Conservation (phyloP, 1,139 yeast genomes). For the Chernovozyma aurita region DNA sequence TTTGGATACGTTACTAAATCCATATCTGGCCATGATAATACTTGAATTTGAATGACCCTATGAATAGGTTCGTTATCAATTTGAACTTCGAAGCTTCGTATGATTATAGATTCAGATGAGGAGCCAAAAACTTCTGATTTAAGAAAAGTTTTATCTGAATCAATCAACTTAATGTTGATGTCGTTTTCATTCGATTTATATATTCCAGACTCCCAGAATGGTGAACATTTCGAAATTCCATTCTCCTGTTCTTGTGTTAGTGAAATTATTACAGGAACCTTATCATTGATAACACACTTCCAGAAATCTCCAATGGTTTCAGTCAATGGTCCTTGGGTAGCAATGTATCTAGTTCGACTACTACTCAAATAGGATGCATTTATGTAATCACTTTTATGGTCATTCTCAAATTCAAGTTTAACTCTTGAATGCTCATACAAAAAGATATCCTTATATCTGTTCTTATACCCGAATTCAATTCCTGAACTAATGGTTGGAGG, state of each 20-base stretch:
- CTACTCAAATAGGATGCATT: conserved; percentile 27
- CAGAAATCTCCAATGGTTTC: conserved; percentile 79
- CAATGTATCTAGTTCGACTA: conserved; percentile 51
- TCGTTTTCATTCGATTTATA: conserved; percentile 35
- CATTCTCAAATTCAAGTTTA: conserved; percentile 23
- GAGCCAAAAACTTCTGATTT: too few species aligned
- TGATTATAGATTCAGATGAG: conserved; percentile 14
- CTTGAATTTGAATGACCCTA: conserved; percentile 44
- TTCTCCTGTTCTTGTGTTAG: conserved; percentile 51
- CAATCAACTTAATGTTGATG: conserved; percentile 26
- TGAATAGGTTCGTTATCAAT: conserved; percentile 21
- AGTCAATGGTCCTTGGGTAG: conserved; percentile 82
- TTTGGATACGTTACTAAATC: conserved; percentile 34
- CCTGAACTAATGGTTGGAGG: conserved; percentile 43
- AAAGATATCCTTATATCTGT: conserved; percentile 75
- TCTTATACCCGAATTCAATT: conserved; percentile 69
- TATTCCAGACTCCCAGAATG: conserved; percentile 48
- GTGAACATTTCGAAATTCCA: conserved; percentile 51
- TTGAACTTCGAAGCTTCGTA: conserved; percentile 34
- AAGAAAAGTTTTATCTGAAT: conserved; percentile 11
- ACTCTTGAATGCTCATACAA: conserved; percentile 84
- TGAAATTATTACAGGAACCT: conserved; percentile 40
- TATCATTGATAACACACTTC: conserved; percentile 55
- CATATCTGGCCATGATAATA: conserved; percentile 53
- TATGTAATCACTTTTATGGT: conserved; percentile 26